Base-by-base conservation (phyloP, 2,329 filamentous ascomycete genomes). In the Colletotrichum acutatum region DNA sequence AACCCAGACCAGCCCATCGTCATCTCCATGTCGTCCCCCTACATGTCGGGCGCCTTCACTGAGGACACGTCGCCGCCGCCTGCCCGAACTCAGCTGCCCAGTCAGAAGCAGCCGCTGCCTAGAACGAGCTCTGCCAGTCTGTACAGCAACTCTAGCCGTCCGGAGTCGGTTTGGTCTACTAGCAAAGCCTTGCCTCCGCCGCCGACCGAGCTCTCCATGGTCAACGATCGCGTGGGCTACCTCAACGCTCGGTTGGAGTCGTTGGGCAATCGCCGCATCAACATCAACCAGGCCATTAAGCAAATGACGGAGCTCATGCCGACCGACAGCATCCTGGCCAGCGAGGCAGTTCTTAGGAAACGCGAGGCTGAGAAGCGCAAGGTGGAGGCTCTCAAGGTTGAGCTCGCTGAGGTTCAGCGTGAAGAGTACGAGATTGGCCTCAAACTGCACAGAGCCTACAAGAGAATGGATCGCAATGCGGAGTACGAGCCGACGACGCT, bases 271-370 rank as follows among this genome's bases (percentile, higher is more conserved):
- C 90, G 93, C 57, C 90, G 92, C 67, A 85, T 88, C 74, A 96
- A 95, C 82, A 90, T 96, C 78, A 88, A 90, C 79, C 90, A 87
- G 28, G 90, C 92, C 74, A 94, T 97, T 79, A 86, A 89, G 75
- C 93, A 96, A 80, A 91, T 96, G 86, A 94, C 91, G 71, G 91
- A 94, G 80, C 87, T 95, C 71, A 93, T 95, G 86, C 93, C 93
- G 53, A 90, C 88, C 46, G 92, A 94, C 79, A 90, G 89, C 74
- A 86, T 94, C 52, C 84, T 93, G 78, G 89, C 91, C 34, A 92
- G 91, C 77, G 87, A 90, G 9, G 89, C 93, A 62, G 91, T 94
- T 42, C 76, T 88, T 60, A 83, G 82, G 58, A 88, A 87, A 79
- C 86, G 89, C 60, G 89, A 90, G 81, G 77, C 79, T 72, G 86